A percentile compares a stretch with the other conserved stretches of the same genome.
phyloP scores from a whole-genome alignment of 1,284 basidiomycete genomes.

The Rhizoctonia solani region DNA sequence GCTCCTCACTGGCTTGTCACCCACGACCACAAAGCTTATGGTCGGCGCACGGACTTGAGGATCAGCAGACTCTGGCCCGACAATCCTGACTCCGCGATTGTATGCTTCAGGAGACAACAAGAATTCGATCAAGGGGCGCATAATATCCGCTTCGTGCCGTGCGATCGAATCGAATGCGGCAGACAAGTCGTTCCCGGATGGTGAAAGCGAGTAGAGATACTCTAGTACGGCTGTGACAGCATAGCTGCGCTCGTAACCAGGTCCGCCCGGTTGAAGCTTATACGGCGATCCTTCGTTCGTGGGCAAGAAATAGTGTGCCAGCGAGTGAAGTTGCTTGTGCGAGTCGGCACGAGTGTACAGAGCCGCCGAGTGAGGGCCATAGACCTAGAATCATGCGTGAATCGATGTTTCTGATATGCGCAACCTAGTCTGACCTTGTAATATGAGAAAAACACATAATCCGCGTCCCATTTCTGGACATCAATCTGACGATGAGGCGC shows the following conservation, averaged over 20 bases:
- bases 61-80: conserved; percentile 57
- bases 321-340: conserved; percentile 54
- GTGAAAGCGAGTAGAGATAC: conserved; percentile 66
- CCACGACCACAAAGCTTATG: conserved; percentile 67
- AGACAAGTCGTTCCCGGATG: conserved; percentile 39
- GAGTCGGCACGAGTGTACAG: conserved; percentile 60
- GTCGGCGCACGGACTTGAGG: conserved; percentile 63
- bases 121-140: conserved; percentile 51
- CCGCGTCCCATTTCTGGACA: conserved; percentile 74
- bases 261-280: conserved; percentile 72
- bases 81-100: conserved; percentile 63
- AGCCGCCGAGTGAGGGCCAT: conserved; percentile 71
- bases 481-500: conserved; percentile 73
- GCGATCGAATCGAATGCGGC: conserved; percentile 48
- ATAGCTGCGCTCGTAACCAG: conserved; percentile 72
- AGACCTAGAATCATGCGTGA: conserved; percentile 54
- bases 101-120: conserved; percentile 50
- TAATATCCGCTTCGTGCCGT: conserved; percentile 52
- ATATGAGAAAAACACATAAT: conserved; percentile 71
- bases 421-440: conserved; percentile 64
- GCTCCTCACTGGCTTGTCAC: conserved; percentile 52
- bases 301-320: conserved; percentile 73
- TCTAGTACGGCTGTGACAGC: conserved; percentile 61
- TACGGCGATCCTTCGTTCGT: conserved; percentile 50
- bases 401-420: neutral